These are phyloP conservation scores for Uronychia binucleata DNA, from an alignment of 73 alveolate species.

Conservation along the genomic window DNA sequence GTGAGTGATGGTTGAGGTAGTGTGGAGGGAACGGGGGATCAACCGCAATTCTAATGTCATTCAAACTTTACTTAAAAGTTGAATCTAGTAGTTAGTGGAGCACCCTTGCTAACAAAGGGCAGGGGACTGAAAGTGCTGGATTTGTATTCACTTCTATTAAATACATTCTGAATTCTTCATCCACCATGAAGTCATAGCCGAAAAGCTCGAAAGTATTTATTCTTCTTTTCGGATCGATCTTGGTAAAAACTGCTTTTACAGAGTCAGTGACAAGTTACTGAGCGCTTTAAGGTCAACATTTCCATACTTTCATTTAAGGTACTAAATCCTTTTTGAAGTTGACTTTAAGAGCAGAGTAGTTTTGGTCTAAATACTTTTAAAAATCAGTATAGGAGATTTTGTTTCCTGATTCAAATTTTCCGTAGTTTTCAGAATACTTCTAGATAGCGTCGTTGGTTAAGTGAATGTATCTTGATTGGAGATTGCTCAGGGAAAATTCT, in stretches of 20 bases:
- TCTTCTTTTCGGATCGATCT: constrained; percentile 51
- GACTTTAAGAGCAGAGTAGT: constrained; percentile 31
- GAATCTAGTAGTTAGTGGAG: constrained; percentile 86
- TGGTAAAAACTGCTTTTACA: constrained; percentile 43
- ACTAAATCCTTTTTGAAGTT: constrained; percentile 73
- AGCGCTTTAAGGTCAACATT: background rate
- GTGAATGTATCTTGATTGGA: constrained; percentile 71
- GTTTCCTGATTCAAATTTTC: constrained; percentile 83
- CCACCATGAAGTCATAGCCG: constrained; percentile 93
- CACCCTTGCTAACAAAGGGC: constrained; percentile 79
- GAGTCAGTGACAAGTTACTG: constrained; percentile 44
- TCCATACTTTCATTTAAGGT: constrained; percentile 58
- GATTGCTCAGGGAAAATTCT: constrained; percentile 55
- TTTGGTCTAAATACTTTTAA: constrained; percentile 63
- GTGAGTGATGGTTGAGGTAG: background rate
- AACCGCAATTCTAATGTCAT: constrained; percentile 59
- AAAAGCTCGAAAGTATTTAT: constrained; percentile 65
- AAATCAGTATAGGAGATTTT: constrained; percentile 79
- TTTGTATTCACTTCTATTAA: constrained; percentile 92
- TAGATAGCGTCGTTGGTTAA: constrained; percentile 93
- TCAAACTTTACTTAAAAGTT: constrained; percentile 59
- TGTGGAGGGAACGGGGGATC: constrained; percentile 77
- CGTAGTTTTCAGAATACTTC: constrained; percentile 78
- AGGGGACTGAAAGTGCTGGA: constrained; percentile 88
- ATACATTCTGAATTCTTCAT: constrained; percentile 82